phyloP scores from a whole-genome alignment of 2,329 filamentous ascomycete species.

The Dendrostoma leiphaemia region DNA sequence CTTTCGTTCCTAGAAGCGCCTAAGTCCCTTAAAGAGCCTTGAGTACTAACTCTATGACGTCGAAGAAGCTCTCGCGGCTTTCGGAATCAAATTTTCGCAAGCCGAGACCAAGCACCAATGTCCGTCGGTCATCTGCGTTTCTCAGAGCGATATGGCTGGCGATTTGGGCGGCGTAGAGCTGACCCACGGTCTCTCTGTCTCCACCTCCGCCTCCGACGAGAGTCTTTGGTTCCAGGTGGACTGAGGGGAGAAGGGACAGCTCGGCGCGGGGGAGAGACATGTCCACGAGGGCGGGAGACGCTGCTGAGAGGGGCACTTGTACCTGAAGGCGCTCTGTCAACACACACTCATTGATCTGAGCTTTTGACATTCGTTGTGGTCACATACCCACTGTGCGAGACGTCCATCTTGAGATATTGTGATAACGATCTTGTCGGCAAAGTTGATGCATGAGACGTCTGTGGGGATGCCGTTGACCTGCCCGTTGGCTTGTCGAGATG shows the following conservation, averaged over 20 bases:
- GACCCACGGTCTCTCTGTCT: conserved; percentile 78
- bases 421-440: conserved; percentile 87
- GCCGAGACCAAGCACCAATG: conserved; percentile 61
- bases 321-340: conserved; percentile 48
- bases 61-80: conserved; percentile 59
- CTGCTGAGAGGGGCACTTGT: conserved; percentile 73
- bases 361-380: conserved; percentile 22
- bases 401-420: conserved; percentile 84
- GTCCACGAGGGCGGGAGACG: conserved; percentile 63
- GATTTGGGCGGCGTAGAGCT: conserved; percentile 86
- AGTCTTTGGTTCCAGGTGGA: conserved; percentile 81
- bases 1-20: background rate
- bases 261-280: conserved; percentile 50
- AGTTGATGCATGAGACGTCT: conserved; percentile 69
- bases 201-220: conserved; percentile 80
- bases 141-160: conserved; percentile 74
- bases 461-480: conserved; percentile 68
- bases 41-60: conserved; percentile 61
- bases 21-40: conserved; percentile 45
- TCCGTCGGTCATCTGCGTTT: conserved; percentile 62
- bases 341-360: background rate
- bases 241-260: conserved; percentile 65
- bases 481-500: conserved; percentile 57
- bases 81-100: conserved; percentile 46
- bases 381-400: conserved; percentile 83